Base-by-base conservation (phyloP, 2,329 filamentous ascomycete species). In the Cercospora sp. region DNA sequence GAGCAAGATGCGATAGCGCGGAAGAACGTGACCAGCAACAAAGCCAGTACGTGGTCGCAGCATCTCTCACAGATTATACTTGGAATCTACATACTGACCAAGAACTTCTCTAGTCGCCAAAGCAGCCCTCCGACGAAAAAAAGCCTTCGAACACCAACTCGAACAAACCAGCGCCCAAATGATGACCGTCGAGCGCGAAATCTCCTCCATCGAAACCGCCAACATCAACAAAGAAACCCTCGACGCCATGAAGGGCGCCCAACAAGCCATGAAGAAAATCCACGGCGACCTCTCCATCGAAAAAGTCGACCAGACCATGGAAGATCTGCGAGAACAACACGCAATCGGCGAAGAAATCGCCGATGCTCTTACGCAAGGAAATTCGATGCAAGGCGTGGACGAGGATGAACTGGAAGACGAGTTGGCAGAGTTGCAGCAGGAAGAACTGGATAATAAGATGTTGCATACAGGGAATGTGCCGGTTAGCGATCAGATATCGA, bases 141-240 rank as follows among this genome's bases (percentile, higher is more conserved):
- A 99, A 87, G 86, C 89, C 74, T 92, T 95, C 77, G 93, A 98
- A 81, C 91, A 94, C 80, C 92, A 92, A 66, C 88, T 97, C 68
- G 93, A 97, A 74, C 94, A 97, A 82, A 98, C 94, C 1, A 87
- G 88, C 68, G 88, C 91, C 34, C 94, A 98, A 82, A 96, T 98
- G 77, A 88, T 89, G 75, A 97, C 95, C 24, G 86, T 99, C 55
- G 95, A 99, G 81, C 91, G 94, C 78, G 93, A 99, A 80, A 96
- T 98, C 78, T 95, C 95, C 80, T 90, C 92, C 69, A 98, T 99
- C 84, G 95, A 99, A 82, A 93, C 94, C 59, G 95, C 95, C 70
- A 99, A 98, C 80, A 97, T 99, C 85, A 99, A 99, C 85, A 90
- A 94, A 82, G 94, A 97, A 85, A 99, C 95, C 12, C 85, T 98